phyloP scores from a whole-genome alignment of 495 filamentous ascomycete genomes.

The Penicillium bialowiezense region DNA sequence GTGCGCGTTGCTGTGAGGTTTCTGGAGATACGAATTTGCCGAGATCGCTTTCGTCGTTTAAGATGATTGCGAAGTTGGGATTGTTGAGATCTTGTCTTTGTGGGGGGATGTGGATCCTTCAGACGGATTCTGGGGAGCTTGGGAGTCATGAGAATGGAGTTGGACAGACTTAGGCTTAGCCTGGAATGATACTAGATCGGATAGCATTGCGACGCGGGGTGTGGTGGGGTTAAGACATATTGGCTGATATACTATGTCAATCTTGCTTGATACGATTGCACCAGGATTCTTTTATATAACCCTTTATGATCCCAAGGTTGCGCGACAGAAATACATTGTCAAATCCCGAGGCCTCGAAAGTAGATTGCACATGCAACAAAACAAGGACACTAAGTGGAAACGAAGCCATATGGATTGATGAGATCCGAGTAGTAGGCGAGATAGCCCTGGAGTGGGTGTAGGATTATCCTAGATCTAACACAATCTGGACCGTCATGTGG shows the following conservation, averaged over 20 bases:
- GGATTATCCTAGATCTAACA: neutral
- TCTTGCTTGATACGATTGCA: neutral
- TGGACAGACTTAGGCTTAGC: neutral
- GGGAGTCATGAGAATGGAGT: neutral
- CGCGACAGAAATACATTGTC: too few species aligned
- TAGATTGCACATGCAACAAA: too few species aligned
- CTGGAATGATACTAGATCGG: neutral
- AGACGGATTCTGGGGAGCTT: constrained; percentile 19
- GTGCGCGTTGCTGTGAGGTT: constrained; percentile 45
- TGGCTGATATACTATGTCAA: neutral
- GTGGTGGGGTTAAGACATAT: neutral
- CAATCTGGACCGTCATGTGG: neutral
- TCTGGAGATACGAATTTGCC: constrained; percentile 35
- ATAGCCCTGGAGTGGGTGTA: neutral
- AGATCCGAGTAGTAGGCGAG: neutral
- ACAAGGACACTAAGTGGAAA: too few species aligned
- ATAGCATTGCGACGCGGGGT: neutral
- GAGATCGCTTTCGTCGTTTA: constrained; percentile 35
- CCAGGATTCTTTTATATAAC: neutral
- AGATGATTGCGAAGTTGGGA: constrained; percentile 40
- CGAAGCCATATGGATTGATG: neutral
- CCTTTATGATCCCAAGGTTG: too few species aligned
- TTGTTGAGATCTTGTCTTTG: constrained; percentile 43
- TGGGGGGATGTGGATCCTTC: constrained; percentile 43
- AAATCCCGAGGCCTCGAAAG: too few species aligned